Evolutionary conservation across 2,329 filamentous ascomycete genomes (phyloP), one percentile per base, ranked within the genome.

Genomic region (Ophiostoma montium): DNA sequence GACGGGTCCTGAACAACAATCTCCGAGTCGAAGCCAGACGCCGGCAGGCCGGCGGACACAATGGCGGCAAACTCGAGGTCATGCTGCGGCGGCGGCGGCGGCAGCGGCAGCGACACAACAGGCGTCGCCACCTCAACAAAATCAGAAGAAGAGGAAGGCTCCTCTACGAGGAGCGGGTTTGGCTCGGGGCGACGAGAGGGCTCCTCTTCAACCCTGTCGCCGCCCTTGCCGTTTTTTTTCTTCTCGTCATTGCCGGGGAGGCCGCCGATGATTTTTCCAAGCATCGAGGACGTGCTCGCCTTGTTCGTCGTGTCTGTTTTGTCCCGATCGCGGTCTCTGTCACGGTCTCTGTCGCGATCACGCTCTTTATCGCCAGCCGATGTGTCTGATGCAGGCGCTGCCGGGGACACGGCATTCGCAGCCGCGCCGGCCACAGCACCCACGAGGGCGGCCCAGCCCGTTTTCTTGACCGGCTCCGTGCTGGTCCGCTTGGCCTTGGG

Each of bases 51-150:
- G 44, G 82, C 84, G 50, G 82, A 81, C 43, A 86, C 64, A 3
- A 75, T 78, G 27, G 82, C 83, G 8, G 80, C 77, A 55, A 87
- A 86, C 47, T 79, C 78, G 9, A 82, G 65, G 56, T 86, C 83
- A 50, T 81, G 3, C 18, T 23, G n/a, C n/a, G n/a, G n/a, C n/a
- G n/a, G n/a, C n/a, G n/a, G n/a, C n/a, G n/a, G n/a, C n/a, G n/a
- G n/a, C n/a, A n/a, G n/a, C n/a, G n/a, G n/a, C n/a, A n/a, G n/a
- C n/a, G n/a, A n/a, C n/a, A n/a, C n/a, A n/a, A n/a, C n/a, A n/a
- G n/a, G n/a, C n/a, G n/a, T n/a, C n/a, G n/a, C n/a, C n/a, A n/a
- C n/a, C n/a, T n/a, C n/a, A n/a, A n/a, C n/a, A n/a, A n/a, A n/a
- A n/a, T n/a, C n/a, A n/a, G n/a, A 15, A 8, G 16, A 30, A 42